Percentiles rank a stretch among this genome's conserved stretches.
phyloP scores from a whole-genome alignment of 768 basidiomycete species.

The Agrocybe chaxingu region DNA sequence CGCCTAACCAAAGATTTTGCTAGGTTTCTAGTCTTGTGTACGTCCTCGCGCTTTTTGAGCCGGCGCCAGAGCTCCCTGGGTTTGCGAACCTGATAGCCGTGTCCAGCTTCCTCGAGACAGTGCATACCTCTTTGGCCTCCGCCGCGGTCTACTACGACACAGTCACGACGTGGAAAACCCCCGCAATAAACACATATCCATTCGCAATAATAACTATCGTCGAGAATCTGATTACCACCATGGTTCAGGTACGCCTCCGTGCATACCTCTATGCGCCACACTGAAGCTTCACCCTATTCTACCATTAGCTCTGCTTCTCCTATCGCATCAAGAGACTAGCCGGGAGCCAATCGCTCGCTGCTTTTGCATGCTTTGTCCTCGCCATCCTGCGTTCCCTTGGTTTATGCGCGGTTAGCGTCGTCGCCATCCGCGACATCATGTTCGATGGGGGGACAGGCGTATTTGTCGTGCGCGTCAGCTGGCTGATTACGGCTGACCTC shows the following conservation, averaged over 20 bases:
- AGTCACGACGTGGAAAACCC: slow-evolving; percentile 7
- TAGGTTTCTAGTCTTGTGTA: slow-evolving; percentile 5
- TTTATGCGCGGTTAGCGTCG: slow-evolving; percentile 6
- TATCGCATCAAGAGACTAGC: slow-evolving; percentile 11
- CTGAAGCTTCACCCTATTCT: background rate
- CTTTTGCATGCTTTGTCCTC: slow-evolving; percentile 2
- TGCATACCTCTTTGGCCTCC: slow-evolving; percentile 11
- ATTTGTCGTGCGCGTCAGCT: slow-evolving; percentile 5
- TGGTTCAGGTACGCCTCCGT: slow-evolving; percentile 9
- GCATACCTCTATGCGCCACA: no score
- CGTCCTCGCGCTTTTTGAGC: background rate
- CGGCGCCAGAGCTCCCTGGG: no score
- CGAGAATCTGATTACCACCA: slow-evolving; percentile 12
- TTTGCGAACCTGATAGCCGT: no score
- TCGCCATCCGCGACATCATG: slow-evolving; percentile 11
- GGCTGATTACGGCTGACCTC: slow-evolving; percentile 9
- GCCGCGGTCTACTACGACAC: slow-evolving; percentile 15
- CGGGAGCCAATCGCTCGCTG: background rate
- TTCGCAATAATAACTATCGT: slow-evolving; percentile 6
- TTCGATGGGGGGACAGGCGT: slow-evolving; percentile 2
- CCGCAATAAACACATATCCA: slow-evolving; percentile 15
- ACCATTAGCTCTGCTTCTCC: slow-evolving; percentile 10
- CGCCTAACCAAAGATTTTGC: background rate
- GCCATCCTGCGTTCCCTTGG: slow-evolving; percentile 7
- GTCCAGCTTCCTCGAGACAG: slow-evolving; percentile 10